Evolutionary conservation across 805 yeast species (phyloP), one percentile per base, ranked within the genome.

Genomic region (Schizosaccharomyces osmophilus): DNA sequence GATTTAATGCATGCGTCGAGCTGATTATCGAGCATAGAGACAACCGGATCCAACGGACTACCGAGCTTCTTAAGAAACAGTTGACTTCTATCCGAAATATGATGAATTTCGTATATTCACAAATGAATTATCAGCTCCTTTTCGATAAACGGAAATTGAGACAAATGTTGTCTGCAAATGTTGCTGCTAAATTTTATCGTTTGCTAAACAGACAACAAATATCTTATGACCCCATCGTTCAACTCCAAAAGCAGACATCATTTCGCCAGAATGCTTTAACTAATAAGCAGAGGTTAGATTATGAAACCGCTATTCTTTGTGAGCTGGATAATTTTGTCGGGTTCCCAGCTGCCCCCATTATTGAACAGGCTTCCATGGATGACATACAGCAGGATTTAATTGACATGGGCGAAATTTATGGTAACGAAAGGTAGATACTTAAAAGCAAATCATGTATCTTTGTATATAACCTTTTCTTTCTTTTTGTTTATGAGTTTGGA

Each of bases 331-430:
- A 78, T 65, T 81, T 79, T 68, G 80, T 80, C 67, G 87, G 93
- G 3, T 82, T 88, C 68, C 96, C 97, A 1, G 81, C 84, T 32
- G 88, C 95, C 1, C 90, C 90, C 48, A 76, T 77, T 41, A 73
- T 93, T 63, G 75, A 76, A 48, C 73, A 80, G 4, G 83, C 89
- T 51, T 75, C 82, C 24, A 80, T 79, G 22, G 82, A 82, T n/a
- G 97, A 90, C 70, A 75, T 84, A 13, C 74, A 77, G 48, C 84
- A 81, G 26, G 97, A 93, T 70, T 72, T 93, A 61, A 75, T 70
- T 64, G 84, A 81, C 48, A 75, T 87, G 80, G 84, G 86, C 11
- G 19, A 19, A 9, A 6, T 55, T 11, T 19, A 9, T 32, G 41
- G 22, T 8, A 55, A 55, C 22, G 29, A 55, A 11, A 36, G 41